Evolutionary conservation across 2,329 filamentous ascomycete species (phyloP).

Genomic region (Talaromyces piceae): DNA sequence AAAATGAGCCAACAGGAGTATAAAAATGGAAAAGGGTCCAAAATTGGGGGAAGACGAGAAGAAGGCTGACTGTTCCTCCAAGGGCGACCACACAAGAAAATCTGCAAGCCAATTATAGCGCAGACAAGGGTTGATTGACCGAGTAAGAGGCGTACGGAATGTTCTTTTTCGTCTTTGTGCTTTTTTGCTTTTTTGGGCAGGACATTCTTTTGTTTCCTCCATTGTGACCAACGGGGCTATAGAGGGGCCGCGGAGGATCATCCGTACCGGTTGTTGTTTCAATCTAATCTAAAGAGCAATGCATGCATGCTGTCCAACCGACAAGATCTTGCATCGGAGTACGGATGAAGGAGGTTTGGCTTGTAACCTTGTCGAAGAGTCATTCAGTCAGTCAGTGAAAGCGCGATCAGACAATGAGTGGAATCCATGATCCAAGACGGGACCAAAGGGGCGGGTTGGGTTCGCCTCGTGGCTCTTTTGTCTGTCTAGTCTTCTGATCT

Average conservation of each 20-base stretch:
- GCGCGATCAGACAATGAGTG: background rate
- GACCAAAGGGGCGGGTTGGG: background rate
- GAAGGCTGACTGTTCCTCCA: background rate
- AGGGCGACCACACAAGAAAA: background rate
- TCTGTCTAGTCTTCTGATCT: too few species aligned
- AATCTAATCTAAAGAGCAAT: background rate
- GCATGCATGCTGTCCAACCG: background rate
- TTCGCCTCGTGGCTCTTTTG: background rate
- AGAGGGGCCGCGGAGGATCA: conserved; percentile 1
- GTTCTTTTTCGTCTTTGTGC: background rate
- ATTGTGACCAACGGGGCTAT: background rate
- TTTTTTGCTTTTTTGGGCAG: background rate
- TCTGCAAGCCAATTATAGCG: background rate
- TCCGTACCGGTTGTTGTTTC: conserved; percentile 5
- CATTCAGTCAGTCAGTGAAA: conserved; percentile 4
- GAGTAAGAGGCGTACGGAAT: background rate
- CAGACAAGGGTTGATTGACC: background rate
- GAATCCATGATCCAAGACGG: background rate
- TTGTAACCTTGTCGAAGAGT: too few species aligned
- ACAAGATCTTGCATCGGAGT: background rate
- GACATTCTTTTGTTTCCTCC: background rate
- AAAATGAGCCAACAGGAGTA: too few species aligned
- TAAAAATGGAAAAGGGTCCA: background rate
- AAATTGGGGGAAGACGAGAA: background rate
- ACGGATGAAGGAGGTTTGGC: too few species aligned